Evolutionary conservation across 306 rosid genomes (phyloP).

Genomic region (Carpinus viminea): DNA sequence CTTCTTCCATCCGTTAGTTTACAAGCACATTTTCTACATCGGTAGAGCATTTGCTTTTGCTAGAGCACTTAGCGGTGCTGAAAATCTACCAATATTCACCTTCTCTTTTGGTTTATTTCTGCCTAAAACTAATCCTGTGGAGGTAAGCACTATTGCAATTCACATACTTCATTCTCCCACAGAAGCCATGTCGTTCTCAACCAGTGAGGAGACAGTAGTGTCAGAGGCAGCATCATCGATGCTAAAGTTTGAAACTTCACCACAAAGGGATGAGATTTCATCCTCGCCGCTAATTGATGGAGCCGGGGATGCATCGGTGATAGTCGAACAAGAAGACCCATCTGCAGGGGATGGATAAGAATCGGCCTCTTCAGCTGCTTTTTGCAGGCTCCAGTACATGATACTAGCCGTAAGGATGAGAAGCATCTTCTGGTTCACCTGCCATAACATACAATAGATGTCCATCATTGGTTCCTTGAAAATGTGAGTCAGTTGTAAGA

Average conservation of each 20-base stretch:
- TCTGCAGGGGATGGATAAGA: conserved; percentile 51
- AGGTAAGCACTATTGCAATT: neutral
- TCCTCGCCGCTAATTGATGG: conserved; percentile 78
- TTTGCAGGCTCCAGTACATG: conserved; percentile 94
- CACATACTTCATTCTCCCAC: conserved; percentile 28
- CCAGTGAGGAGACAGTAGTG: conserved; percentile 63
- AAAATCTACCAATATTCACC: neutral
- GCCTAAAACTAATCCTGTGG: conserved; percentile 12
- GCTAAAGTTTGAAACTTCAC: conserved; percentile 69
- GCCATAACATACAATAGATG: conserved; percentile 34
- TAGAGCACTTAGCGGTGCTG: neutral
- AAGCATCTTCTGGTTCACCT: conserved; percentile 98
- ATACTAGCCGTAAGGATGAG: conserved; percentile 84
- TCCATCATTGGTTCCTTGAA: neutral
- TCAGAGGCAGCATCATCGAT: conserved; percentile 81
- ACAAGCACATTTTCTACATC: neutral
- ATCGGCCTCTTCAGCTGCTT: conserved; percentile 55
- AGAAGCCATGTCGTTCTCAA: conserved; percentile 43
- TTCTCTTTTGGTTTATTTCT: neutral
- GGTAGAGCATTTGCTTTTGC: neutral
- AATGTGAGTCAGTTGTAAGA: neutral
- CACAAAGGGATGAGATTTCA: conserved; percentile 62
- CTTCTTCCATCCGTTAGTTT: conserved; percentile 5
- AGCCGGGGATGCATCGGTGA: conserved; percentile 64
- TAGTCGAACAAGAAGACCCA: conserved; percentile 36